Base-by-base conservation (phyloP, 208 protist genomes). In the Trypanosoma theileri region DNA sequence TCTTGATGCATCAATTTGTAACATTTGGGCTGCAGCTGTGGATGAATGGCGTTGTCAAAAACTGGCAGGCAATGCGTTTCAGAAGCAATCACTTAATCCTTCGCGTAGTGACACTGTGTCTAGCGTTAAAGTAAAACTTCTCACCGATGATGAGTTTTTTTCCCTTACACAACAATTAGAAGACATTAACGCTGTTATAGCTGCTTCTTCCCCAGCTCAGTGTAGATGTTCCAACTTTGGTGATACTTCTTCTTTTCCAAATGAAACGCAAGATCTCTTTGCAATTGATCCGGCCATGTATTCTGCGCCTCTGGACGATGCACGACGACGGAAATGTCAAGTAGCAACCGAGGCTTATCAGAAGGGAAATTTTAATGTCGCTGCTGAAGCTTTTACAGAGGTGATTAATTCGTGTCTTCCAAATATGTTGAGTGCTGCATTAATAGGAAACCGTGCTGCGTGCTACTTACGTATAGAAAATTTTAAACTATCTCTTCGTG, bases 121-220 rank as follows among this genome's bases (percentile, higher is more conserved):
- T 26, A 28, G 22, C 16, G 48, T 8, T 46, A 69, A 61, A 50
- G 12, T 50, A n/a, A 50, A 12, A 17, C 19, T 40, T 11, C 70
- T 76, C 28, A 76, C 57, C 26, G 64, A 76, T n/a, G 81, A 83
- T 19, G 75, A 88, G 54, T 92, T 92, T 35, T 85, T 89, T 54
- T 51, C 57, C 0, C 40, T 92, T 2, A 75, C 83, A 11, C 71
- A 73, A 19, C 79, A 85, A 35, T 71, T 89, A 21, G 86, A 86
- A 48, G 64, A 70, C 21, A 76, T 76, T 35, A 66, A 54, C 1
- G 55, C 63, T 9, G 56, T 50, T 3, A 21, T 76, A 11, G n/a
- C 58, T 21, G 56, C 57, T 3, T 31, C 42, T 45, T 54, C 66
- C 3, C 3, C 53, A 35, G 4, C 24, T 8, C 35, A 42, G 9